These are phyloP conservation scores for Pholiota molesta DNA, from an alignment of 768 basidiomycete species.

Conservation along the genomic window DNA sequence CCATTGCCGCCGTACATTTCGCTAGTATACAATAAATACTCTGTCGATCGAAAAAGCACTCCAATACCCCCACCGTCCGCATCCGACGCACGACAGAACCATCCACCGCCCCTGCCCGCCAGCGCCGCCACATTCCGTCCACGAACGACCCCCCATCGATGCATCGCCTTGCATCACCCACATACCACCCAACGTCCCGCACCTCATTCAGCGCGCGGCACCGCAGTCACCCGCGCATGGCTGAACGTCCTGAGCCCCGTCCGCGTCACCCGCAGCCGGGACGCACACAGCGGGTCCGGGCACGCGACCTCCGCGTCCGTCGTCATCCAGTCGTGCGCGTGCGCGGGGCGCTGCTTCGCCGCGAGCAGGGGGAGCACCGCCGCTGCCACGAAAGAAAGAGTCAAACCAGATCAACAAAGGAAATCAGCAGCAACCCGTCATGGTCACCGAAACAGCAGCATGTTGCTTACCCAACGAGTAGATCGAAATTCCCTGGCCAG, in stretches of 20 bases:
- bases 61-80: no score
- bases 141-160: no score
- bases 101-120: no score
- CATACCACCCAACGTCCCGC: not conserved
- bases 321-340: constrained; percentile 68
- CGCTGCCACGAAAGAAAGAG: constrained; percentile 41
- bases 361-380: constrained; percentile 68
- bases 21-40: no score
- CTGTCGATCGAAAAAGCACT: no score
- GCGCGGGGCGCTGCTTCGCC: constrained; percentile 61
- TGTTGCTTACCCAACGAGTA: constrained; percentile 57
- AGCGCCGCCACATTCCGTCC: no score
- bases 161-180: no score
- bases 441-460: no score
- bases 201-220: constrained; percentile 29
- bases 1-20: no score
- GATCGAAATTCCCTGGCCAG: constrained; percentile 67
- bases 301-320: constrained; percentile 68
- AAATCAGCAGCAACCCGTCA: no score
- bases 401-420: no score
- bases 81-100: no score
- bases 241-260: constrained; percentile 55
- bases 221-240: constrained; percentile 56
- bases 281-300: constrained; percentile 68
- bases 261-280: constrained; percentile 52